Evolutionary conservation across 805 yeast species (phyloP), one percentile per base, ranked within the genome.

Genomic region (Sungouiozyma ichnusensis): DNA sequence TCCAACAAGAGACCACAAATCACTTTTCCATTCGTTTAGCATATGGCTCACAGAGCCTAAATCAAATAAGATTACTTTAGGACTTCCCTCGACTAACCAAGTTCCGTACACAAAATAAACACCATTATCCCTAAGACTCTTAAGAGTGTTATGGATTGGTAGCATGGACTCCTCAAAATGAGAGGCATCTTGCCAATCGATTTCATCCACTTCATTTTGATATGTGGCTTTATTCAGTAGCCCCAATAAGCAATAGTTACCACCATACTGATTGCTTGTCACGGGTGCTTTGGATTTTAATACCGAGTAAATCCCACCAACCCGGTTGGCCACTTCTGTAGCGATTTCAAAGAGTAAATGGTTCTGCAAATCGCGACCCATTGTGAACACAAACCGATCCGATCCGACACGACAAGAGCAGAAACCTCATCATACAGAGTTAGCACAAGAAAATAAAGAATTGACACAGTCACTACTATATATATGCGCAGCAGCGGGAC

Each of bases 31-130:
- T 57, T 92, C 97, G 57, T 83, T 81, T 51, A 90, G 68, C 58
- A 73, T 74, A 29, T 68, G 66, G 40, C 65, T 53, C 3, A 88
- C 94, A n/a, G 94, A 81, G 39, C 79, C 76, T 45, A 86, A 71
- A 60, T 90, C 97, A 55, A 92, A 92, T 38, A 90, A 68, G 38
- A 90, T 68, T 19, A 90, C 97, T 42, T 94, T 68, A 17, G 98
- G 98, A 0, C 97, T 95, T n/a, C 97, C 97, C 60, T 92, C 98
- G 52, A 90, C 87, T 54, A 90, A 74, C 98, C 98, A 90, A 44
- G 97, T 74, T 38, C 97, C 97, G 57, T 90, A 88, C 40, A 87
- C 67, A 71, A 81, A 85, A 44, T 73, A 66, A 49, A 90, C 75
- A 24, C 97, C 97, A 38, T 95, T 72, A 13, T 74, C 72, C 36